Evolutionary conservation across 2,329 filamentous ascomycete species (phyloP).

Genomic region (Thielaviopsis euricoi): DNA sequence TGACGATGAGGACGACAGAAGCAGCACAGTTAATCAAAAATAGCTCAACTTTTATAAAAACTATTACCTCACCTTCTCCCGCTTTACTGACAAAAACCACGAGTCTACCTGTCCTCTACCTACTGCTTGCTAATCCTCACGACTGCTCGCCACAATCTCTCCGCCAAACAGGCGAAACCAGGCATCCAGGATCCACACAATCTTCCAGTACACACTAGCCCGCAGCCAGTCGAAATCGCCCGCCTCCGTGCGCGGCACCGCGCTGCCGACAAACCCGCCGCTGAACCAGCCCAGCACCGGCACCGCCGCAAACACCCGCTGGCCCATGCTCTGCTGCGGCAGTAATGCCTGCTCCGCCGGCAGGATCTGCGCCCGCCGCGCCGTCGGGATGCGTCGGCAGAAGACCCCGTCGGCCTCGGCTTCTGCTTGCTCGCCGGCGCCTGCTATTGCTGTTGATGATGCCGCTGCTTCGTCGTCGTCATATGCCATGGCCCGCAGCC

Average conservation of each 20-base stretch:
- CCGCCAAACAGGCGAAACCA: slow-evolving; percentile 42
- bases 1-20: background rate
- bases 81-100: too few species aligned
- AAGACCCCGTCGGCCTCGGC: slow-evolving; percentile 18
- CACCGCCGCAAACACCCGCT: slow-evolving; percentile 47
- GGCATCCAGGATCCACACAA: slow-evolving; percentile 46
- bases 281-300: slow-evolving; percentile 59
- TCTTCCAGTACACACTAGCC: slow-evolving; percentile 50
- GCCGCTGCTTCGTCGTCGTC: background rate
- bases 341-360: slow-evolving; percentile 55
- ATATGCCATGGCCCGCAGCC: slow-evolving; percentile 4
- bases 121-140: slow-evolving; percentile 45
- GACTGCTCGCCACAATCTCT: slow-evolving; percentile 39
- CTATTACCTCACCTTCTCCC: too few species aligned
- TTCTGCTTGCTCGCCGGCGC: background rate
- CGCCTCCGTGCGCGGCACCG: slow-evolving; percentile 54
- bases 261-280: slow-evolving; percentile 55
- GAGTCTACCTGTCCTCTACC: too few species aligned
- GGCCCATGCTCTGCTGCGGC: slow-evolving; percentile 47
- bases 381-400: slow-evolving; percentile 49
- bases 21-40: background rate
- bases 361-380: slow-evolving; percentile 46
- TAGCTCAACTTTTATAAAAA: too few species aligned
- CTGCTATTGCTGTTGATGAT: background rate
- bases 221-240: slow-evolving; percentile 63